Base-by-base conservation (phyloP, 169 alveolate species). In the Toxoplasma gondii region DNA sequence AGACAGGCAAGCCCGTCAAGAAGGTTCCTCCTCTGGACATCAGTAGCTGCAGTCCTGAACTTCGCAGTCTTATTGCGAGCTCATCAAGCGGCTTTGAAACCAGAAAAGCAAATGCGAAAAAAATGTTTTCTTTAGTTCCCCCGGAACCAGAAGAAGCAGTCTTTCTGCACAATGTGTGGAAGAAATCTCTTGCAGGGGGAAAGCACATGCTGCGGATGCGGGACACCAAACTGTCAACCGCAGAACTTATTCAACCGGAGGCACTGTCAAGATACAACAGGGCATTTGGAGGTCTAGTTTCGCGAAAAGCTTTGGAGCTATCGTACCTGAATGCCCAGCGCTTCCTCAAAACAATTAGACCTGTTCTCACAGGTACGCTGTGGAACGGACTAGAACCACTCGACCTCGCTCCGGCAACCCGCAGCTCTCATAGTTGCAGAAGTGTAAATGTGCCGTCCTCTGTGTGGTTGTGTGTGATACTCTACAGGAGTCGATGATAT, bases 241-340 rank as follows among this genome's bases (percentile, higher is more conserved):
- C 91, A 29, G 70, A 84, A n/a, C 88, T 94, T 34, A 94, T 94
- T 69, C 96, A 94, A 80, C 96, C 92, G 22, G 94, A 88, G 41
- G 78, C 84, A n/a, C 74, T 81, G 19, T 87, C 82, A 31, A n/a
- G 91, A 44, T 84, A 94, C 88, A 74, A 86, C 31, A 88, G 92
- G 43, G 92, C 92, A 0, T 94, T 94, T 9, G 96, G 96, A 7
- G 96, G 96, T 0, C 69, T 49, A 31, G 90, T 94, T 38, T 67
- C 94, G 88, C 91, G 96, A 31, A 34, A 83, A 24, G 96, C 96
- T 4, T 41, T 94, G 31, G 96, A 94, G 81, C 96, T 94, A 5
- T 88, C 94, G 31, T 94, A 36, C 39, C 90, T 94, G 27, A 94
- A 94, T 22, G 92, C 94, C n/a, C 96, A 94, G 86, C 43, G 90